Evolutionary conservation across 2,329 filamentous ascomycete species (phyloP), one percentile per base, ranked within the genome.

Genomic region (Neonectria faginata): DNA sequence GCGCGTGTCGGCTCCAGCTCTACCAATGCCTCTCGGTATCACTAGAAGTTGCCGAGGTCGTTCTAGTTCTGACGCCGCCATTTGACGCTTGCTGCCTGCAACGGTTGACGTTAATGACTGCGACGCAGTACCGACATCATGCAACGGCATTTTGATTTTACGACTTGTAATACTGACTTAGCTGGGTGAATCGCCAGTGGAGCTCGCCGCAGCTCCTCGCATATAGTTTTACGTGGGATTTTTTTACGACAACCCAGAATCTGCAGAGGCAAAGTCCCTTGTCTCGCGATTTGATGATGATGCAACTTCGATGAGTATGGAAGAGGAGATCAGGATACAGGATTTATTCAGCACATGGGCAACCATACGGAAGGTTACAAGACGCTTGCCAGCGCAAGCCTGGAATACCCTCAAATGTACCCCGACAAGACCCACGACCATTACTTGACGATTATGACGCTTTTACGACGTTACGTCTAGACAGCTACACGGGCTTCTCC

Each of bases 401-500:
- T 71, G 72, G 66, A 73, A 76, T 68, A 74, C 72, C 73, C 74
- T 67, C 67, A 64, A 68, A 68, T 75, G 75, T 77, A 75, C 69
- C 70, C 73, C 69, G 69, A 73, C 73, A 76, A 77, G 71, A 74
- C 72, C 72, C 74, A 77, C 70, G 75, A 78, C 74, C 73, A 77
- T 71, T 77, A 76, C 76, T 79, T 81, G 79, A 82, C 79, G 79
- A 82, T 80, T 77, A 81, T 78, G 79, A 81, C 78, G 78, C 77
- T 80, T 80, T 81, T 76, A 82, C 77, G 80, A 82, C 77, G 76
- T 80, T 77, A 82, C 77, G 79, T 81, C 79, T 81, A 82, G 80
- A 82, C 79, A 80, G 78, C 77, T 76, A 77, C 74, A 75, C 74
- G 74, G 71, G 74, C 77, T 73, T 72, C 67, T 74, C 67, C 69